phyloP scores from a whole-genome alignment of 2,329 filamentous ascomycete genomes.

The Xylariaceae sp. region DNA sequence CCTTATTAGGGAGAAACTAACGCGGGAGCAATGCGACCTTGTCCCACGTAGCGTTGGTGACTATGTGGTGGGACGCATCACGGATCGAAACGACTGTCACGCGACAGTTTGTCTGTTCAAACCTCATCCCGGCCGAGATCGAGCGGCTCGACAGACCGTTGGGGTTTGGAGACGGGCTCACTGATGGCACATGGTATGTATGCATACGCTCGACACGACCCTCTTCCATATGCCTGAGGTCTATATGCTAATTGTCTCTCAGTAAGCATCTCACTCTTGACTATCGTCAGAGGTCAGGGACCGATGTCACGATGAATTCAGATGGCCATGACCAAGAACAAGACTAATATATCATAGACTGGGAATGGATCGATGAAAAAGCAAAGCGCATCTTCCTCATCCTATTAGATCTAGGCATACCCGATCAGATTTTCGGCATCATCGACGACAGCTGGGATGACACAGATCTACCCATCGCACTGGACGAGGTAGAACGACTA shows the following conservation, averaged over 20 bases:
- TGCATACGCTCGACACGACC: no score
- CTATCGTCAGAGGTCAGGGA: not conserved
- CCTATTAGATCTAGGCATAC: constrained; percentile 63
- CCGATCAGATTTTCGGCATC: constrained; percentile 70
- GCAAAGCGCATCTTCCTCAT: constrained; percentile 69
- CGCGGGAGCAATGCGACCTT: constrained; percentile 24
- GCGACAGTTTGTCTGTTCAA: constrained; percentile 60
- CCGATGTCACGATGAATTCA: no score
- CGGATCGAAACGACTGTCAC: constrained; percentile 68
- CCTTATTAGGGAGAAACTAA: constrained; percentile 16
- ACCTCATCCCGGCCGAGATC: constrained; percentile 60
- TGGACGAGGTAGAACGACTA: constrained; percentile 62
- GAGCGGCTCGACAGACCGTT: constrained; percentile 59
- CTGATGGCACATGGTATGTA: constrained; percentile 57
- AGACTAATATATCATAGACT: constrained; percentile 35
- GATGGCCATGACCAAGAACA: no score
- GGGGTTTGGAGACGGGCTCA: constrained; percentile 64
- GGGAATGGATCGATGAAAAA: constrained; percentile 71
- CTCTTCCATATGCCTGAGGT: no score
- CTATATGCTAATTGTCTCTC: not conserved
- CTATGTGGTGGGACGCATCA: constrained; percentile 68
- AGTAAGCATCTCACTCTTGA: not conserved
- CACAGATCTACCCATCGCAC: constrained; percentile 65
- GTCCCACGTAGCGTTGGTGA: constrained; percentile 21
- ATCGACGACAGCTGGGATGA: constrained; percentile 77